Evolutionary conservation across 805 yeast species (phyloP).

Genomic region (Komagataella phaffii): DNA sequence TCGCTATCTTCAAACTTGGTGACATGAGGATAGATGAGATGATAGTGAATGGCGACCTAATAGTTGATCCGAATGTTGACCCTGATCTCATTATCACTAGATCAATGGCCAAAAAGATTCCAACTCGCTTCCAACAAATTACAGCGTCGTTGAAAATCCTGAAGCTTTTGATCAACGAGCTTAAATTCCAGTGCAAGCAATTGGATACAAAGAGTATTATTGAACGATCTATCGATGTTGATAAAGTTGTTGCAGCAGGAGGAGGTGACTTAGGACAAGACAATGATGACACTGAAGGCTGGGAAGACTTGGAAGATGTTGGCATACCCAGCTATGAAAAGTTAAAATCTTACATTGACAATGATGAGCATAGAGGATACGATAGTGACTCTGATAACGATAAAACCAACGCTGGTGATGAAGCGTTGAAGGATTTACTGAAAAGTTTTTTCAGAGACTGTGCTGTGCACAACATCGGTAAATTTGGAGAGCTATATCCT

Average conservation of each 20-base stretch:
- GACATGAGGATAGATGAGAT: constrained; percentile 38
- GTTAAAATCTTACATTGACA: constrained; percentile 40
- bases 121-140: constrained; percentile 48
- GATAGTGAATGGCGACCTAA: constrained; percentile 64
- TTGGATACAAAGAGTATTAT: constrained; percentile 7
- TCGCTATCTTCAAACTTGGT: constrained; percentile 45
- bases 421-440: constrained; percentile 25
- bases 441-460: constrained; percentile 43
- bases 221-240: constrained; percentile 8
- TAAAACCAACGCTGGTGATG: constrained; percentile 12
- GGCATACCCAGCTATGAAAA: constrained; percentile 53
- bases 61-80: constrained; percentile 31
- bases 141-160: constrained; percentile 63
- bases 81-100: constrained; percentile 69
- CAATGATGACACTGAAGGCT: constrained; percentile 39
- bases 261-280: constrained; percentile 20
- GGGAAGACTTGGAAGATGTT: constrained; percentile 69
- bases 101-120: constrained; percentile 62
- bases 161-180: constrained; percentile 56
- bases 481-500: constrained; percentile 39
- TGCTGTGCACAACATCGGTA: constrained; percentile 30
- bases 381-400: constrained; percentile 9
- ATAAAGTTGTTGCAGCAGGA: constrained; percentile 6
- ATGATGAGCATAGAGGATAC: constrained; percentile 19
- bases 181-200: constrained; percentile 47